Evolutionary conservation across 768 basidiomycete species (phyloP).

Genomic region (Ramaria sp.): DNA sequence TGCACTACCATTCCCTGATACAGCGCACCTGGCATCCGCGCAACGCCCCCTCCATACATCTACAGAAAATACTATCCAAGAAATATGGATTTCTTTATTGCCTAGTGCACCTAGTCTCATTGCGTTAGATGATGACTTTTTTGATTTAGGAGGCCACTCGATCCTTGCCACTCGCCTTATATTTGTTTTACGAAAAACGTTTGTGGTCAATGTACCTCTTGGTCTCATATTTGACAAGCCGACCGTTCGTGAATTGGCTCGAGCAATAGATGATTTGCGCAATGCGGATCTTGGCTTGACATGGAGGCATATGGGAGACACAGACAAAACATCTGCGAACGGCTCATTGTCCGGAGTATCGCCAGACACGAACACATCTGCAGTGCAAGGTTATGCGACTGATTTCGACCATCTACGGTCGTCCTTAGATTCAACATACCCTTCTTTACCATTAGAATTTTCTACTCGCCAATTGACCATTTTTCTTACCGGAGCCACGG

Average conservation of each 20-base stretch:
- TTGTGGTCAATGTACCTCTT: constrained; percentile 84
- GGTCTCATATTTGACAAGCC: constrained; percentile 88
- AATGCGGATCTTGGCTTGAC: constrained; percentile 74
- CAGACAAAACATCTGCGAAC: constrained; percentile 13
- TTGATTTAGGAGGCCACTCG: constrained; percentile 96
- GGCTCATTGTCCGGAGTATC: neutral
- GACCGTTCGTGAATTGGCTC: constrained; percentile 68
- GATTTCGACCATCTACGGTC: constrained; percentile 60
- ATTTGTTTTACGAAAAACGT: constrained; percentile 89
- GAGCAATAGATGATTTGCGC: constrained; percentile 62
- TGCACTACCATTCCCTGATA: constrained; percentile 96
- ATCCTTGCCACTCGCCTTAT: constrained; percentile 95
- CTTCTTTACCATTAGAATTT: constrained; percentile 48
- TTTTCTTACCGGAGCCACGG: constrained; percentile 95
- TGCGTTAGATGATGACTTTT: constrained; percentile 89
- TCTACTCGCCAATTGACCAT: constrained; percentile 48
- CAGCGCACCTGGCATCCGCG: constrained; percentile 46
- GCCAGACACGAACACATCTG: constrained; percentile 6
- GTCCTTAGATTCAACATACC: constrained; percentile 50
- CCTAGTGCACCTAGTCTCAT: constrained; percentile 69
- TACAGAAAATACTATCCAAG: constrained; percentile 74
- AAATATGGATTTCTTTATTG: constrained; percentile 77
- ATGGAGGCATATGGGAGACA: constrained; percentile 14
- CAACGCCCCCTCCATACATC: constrained; percentile 21
- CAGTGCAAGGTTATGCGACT: constrained; percentile 51